Percentiles rank a stretch among this genome's conserved stretches.
Conservation (phyloP, 257 asterid genomes). For the Capsicum baccatum region DNA sequence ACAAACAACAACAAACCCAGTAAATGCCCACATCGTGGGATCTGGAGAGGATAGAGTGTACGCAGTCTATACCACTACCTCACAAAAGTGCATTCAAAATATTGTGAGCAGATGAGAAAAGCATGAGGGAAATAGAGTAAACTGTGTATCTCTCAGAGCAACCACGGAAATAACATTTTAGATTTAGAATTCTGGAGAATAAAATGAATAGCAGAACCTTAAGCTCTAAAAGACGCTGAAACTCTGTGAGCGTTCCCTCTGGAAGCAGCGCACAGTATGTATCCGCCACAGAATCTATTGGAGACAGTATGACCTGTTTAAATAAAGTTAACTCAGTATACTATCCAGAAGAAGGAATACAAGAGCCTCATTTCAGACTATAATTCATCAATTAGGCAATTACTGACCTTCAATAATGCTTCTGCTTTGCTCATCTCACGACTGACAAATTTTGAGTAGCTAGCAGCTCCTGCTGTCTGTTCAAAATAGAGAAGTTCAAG, state of each 20-base stretch:
- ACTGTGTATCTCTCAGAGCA: background rate
- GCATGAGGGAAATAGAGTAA: background rate
- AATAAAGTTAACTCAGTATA: constrained; percentile 31
- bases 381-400: constrained; percentile 19
- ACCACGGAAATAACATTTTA: constrained; percentile 5
- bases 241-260: constrained; percentile 89
- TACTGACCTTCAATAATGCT: constrained; percentile 84
- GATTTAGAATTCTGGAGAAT: background rate
- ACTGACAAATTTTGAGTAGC: constrained; percentile 92
- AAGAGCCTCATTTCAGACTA: constrained; percentile 27
- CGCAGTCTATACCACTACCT: too few species aligned
- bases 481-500: constrained; percentile 34
- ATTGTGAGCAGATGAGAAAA: background rate
- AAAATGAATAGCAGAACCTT: constrained; percentile 58
- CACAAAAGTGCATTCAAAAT: background rate
- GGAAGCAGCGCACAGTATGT: constrained; percentile 97
- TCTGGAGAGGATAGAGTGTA: too few species aligned
- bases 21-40: too few species aligned
- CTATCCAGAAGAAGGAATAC: constrained; percentile 26
- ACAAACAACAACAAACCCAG: background rate
- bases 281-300: constrained; percentile 97
- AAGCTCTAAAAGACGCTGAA: constrained; percentile 93
- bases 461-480: constrained; percentile 84
- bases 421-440: constrained; percentile 99
- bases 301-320: constrained; percentile 88